Evolutionary conservation across 441 rosid genomes (phyloP), one percentile per base, ranked within the genome.

Genomic region (Biscutella auriculata): DNA sequence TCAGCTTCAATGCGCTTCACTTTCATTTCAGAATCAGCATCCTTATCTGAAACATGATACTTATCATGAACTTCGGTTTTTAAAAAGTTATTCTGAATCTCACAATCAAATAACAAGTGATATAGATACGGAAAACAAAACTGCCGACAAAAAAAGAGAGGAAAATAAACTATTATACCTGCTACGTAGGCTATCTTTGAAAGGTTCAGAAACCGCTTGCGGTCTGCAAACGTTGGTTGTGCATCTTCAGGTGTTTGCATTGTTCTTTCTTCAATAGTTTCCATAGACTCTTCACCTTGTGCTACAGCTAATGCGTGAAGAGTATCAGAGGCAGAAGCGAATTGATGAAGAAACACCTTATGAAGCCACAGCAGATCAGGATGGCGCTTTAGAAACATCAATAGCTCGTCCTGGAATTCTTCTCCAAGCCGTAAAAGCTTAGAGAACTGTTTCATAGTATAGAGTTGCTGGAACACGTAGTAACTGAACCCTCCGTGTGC

Each of bases 401-500:
- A 66, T 39, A 93, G 71, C 70, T 85, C 95, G 43, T 83, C 89
- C 50, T 73, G 96, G 62, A 93, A 93, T 55, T 93, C 99, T 74
- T 93, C 99, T 35, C 99, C 99, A 23, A 89, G 93, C 78, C 93
- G 75, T 60, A 89, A 70, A 68, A 93, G 83, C 81, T 79, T 80
- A 19, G 99, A 79, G 53, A 77, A 81, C 48, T 87, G 93, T 68
- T 73, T 80, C 71, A 65, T 82, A 53, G 67, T 69, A 50, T 78
- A 77, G 39, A 93, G 67, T 71, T 87, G 90, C 57, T 85, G 70
- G 69, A 89, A 89, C 56, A 87, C 99, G 67, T 77, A 93, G 72
- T 82, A 82, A 68, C 93, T 79, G 81, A 89, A 93, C 52, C 99
- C 99, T 73, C 93, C 84, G 44, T 74, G 83, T 42, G 96, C 95